Evolutionary conservation across 192 early-diverging fungal genomes (phyloP), one percentile per base, ranked within the genome.

Genomic region (Coemansia sp.): DNA sequence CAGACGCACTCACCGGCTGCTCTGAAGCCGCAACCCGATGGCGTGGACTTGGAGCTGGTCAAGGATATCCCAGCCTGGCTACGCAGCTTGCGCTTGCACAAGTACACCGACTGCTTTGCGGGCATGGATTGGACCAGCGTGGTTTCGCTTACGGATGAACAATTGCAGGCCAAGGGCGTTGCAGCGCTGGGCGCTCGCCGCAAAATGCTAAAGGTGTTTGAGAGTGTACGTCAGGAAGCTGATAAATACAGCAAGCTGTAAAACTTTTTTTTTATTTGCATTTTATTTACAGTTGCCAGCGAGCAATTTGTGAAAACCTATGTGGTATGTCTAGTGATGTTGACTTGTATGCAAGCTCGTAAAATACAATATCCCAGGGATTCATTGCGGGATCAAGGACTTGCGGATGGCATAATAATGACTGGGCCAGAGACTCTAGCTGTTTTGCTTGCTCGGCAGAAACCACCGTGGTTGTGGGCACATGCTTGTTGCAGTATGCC

Each of bases 141-240:
- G 56, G 86, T 98, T 39, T 84, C 87, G 45, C 64, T 98, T 64
- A 79, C 74, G 18, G 96, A 98, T 51, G 84, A 89, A 32, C 83
- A 87, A 21, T 80, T 98, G 58, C 82, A 83, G 39, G 83, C 78
- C 31, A 85, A 88, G 56, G 96, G 96, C 20, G 94, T 98, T 8
- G 74, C 88, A 6, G 94, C 96, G 44, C 82, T 96, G 56, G 96
- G 96, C 43, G 96, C 96, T 17, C 85, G 96, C 20, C 83, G 91
- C 58, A 98, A 98, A 76, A 92, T 98, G 84, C 69, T 96, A 44
- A 96, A 96, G 78, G 92, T 94, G 48, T 98, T 98, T 84, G 94
- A 94, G 62, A 51, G 51, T 0, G 69, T 79, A 17, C 64, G 41
- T 15, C 20, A 34, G 53, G 53, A 56, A 15, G 21, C 21, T 21